A percentile compares a stretch with the other conserved stretches of the same genome.
These are phyloP conservation scores for Cicer bijugum DNA, from an alignment of 306 rosid genomes.

Conservation along the genomic window DNA sequence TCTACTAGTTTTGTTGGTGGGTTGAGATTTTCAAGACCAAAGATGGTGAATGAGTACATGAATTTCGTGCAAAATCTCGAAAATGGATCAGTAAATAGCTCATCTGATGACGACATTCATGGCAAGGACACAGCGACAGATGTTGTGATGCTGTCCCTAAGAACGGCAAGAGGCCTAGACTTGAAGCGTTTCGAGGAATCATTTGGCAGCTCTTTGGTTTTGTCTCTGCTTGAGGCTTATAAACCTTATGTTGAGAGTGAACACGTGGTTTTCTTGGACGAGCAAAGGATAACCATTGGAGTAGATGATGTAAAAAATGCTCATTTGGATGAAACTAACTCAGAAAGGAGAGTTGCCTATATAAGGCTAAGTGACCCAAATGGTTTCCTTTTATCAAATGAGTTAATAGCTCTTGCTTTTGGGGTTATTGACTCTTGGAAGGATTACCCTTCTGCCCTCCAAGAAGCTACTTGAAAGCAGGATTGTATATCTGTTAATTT, in stretches of 20 bases:
- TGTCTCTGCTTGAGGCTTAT: constrained; percentile 65
- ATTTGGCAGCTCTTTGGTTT: constrained; percentile 62
- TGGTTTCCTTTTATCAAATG: constrained; percentile 90
- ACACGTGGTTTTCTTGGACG: constrained; percentile 74
- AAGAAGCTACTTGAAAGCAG: constrained; percentile 37
- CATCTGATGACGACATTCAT: constrained; percentile 41
- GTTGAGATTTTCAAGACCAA: constrained; percentile 82
- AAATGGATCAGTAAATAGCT: constrained; percentile 57
- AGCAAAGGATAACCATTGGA: constrained; percentile 53
- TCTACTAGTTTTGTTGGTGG: constrained; percentile 82
- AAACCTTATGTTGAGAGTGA: constrained; percentile 77
- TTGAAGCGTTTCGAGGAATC: constrained; percentile 60
- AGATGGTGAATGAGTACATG: constrained; percentile 64
- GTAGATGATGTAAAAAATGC: constrained; percentile 50
- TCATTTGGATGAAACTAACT: constrained; percentile 36
- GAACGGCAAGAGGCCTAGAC: constrained; percentile 81
- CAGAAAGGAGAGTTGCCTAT: constrained; percentile 47
- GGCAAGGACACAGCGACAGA: constrained; percentile 74
- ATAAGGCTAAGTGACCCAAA: constrained; percentile 87
- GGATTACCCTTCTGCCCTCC: constrained; percentile 6
- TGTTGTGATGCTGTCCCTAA: constrained; percentile 82
- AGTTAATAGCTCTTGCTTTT: constrained; percentile 84
- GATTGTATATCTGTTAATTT: constrained; percentile 14
- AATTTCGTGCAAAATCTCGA: constrained; percentile 74
- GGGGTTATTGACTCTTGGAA: constrained; percentile 65